These are phyloP conservation scores for Verticillium longisporum DNA, from an alignment of 2,329 filamentous ascomycete genomes.

Conservation along the genomic window DNA sequence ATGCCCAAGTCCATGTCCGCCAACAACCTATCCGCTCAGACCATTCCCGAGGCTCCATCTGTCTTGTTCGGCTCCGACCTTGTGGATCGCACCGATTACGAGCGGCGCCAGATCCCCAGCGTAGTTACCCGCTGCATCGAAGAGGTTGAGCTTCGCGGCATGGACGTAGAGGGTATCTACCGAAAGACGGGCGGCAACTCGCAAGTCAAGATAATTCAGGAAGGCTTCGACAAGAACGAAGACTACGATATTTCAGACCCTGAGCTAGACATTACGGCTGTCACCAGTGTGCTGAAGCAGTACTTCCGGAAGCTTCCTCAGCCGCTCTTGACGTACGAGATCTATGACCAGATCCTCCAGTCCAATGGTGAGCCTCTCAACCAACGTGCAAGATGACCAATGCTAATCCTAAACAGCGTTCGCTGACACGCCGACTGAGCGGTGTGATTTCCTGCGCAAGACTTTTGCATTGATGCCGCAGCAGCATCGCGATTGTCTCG, in stretches of 20 bases:
- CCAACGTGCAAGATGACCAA: slow-evolving; percentile 5
- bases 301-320: slow-evolving; percentile 92
- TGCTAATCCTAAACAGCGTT: slow-evolving; percentile 44
- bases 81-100: slow-evolving; percentile 75
- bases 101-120: slow-evolving; percentile 81
- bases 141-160: slow-evolving; percentile 90
- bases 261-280: slow-evolving; percentile 88
- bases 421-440: slow-evolving; percentile 52
- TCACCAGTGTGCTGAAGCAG: slow-evolving; percentile 93
- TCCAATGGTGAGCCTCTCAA: slow-evolving; percentile 51
- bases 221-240: slow-evolving; percentile 80
- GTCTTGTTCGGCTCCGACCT: slow-evolving; percentile 86
- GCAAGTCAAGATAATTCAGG: slow-evolving; percentile 83
- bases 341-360: slow-evolving; percentile 85
- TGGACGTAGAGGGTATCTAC: slow-evolving; percentile 97
- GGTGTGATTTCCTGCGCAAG: slow-evolving; percentile 63
- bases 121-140: slow-evolving; percentile 93
- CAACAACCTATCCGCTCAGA: slow-evolving; percentile 29
- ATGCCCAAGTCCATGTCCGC: slow-evolving; percentile 45
- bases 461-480: slow-evolving; percentile 74
- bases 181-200: slow-evolving; percentile 92
- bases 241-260: slow-evolving; percentile 92
- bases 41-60: slow-evolving; percentile 45
- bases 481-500: slow-evolving; percentile 80
- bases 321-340: slow-evolving; percentile 83